Evolutionary conservation across 2,329 filamentous ascomycete genomes (phyloP), one percentile per base, ranked within the genome.

Genomic region (Exophiala oligosperma): DNA sequence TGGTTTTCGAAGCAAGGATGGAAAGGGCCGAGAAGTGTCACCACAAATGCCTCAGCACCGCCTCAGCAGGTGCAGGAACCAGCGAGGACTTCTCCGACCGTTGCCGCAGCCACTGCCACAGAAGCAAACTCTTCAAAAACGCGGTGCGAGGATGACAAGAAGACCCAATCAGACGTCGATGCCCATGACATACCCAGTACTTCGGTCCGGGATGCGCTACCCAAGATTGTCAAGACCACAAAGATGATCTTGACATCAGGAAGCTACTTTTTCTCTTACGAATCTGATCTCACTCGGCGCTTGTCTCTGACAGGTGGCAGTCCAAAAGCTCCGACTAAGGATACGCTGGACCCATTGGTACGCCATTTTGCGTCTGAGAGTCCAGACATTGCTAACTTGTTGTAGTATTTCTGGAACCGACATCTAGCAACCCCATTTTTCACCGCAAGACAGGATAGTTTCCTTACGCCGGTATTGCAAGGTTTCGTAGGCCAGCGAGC

Each of bases 241-340:
- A 90, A 90, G 69, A 84, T 97, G 55, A 84, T 96, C 60, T 93
- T 97, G 69, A 87, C 89, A 1, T 92, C 89, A 0, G 83, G 83
- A 62, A 97, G 91, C 71, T 97, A 97, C 73, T 97, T 89, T 77
- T 99, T 93, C 72, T 92, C 92, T 0, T 97, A 99, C 72, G 94
- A 99, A 64, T 83, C 93, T 70, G 92, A 99, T 71, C 84, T 99
- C 51, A 97, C 94, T 0, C 84, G 88, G 56, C 86, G 83, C 54
- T 71, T 83, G 60, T 71, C 49, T 41, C n/a, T 60, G 7, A 49
- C 60, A 26, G 43, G 49, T 32, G 55, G 50, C 7, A 50, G 14
- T 12, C 35, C 55, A 52, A 57, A 53, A 24, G 32, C 60, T 28
- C 62, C 59, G 21, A 51, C 58, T 21, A 44, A 40, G 12, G 60